Conservation (phyloP, 805 yeast genomes). For the Yarrowia sp. region DNA sequence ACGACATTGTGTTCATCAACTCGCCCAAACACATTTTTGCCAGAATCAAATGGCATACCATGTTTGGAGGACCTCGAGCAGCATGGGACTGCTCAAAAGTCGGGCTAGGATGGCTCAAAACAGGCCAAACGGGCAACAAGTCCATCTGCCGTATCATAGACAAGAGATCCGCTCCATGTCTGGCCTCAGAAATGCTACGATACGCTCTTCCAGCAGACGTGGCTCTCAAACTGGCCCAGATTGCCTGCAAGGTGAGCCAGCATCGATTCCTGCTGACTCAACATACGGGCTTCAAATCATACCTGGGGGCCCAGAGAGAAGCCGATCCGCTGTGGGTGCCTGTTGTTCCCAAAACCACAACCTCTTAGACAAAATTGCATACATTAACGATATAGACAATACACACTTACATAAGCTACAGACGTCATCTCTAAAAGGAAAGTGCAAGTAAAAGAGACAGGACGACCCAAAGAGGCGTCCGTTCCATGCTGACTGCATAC, state of each 20-base stretch:
- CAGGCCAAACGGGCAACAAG: conserved; percentile 43
- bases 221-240: conserved; percentile 41
- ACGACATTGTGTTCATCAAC: conserved; percentile 42
- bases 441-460: neutral
- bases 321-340: conserved; percentile 13
- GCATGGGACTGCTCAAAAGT: conserved; percentile 43
- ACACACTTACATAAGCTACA: neutral
- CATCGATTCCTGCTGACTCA: conserved; percentile 24
- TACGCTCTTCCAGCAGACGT: conserved; percentile 41
- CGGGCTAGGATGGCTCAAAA: conserved; percentile 42
- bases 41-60: conserved; percentile 40
- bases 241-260: conserved; percentile 40
- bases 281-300: conserved; percentile 22
- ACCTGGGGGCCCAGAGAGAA: conserved; percentile 12
- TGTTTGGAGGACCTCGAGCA: conserved; percentile 41
- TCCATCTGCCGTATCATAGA: conserved; percentile 42
- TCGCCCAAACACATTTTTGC: conserved; percentile 16
- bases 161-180: conserved; percentile 38
- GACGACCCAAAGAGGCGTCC: too few species aligned
- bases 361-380: neutral
- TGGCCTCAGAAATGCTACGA: conserved; percentile 26
- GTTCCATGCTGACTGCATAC: neutral
- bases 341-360: neutral
- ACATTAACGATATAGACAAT: conserved; percentile 19
- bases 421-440: conserved; percentile 1